A percentile compares a stretch with the other conserved stretches of the same genome.
Conservation (phyloP, 2,329 filamentous ascomycete species). For the Metarhizium humberi region DNA sequence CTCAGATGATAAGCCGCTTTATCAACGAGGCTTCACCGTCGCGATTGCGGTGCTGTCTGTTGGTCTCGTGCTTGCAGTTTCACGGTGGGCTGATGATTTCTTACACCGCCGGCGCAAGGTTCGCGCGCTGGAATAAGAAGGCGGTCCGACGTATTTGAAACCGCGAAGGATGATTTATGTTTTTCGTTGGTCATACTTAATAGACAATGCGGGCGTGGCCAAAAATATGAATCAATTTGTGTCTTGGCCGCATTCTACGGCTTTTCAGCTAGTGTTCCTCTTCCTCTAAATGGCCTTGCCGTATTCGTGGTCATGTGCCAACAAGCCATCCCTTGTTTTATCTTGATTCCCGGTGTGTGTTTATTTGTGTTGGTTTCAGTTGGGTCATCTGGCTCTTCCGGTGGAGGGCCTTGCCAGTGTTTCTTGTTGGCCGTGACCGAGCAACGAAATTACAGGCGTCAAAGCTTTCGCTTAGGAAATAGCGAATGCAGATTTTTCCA, state of each 20-base stretch:
- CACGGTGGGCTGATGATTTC: not conserved
- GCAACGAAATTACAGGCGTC: not conserved
- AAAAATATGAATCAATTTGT: too few relatives aligned
- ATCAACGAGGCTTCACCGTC: slow-evolving; percentile 37
- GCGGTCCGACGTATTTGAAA: not conserved
- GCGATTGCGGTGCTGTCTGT: not conserved
- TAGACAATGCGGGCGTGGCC: too few relatives aligned
- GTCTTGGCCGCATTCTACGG: too few relatives aligned
- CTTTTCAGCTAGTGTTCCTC: too few relatives aligned
- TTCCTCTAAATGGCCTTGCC: too few relatives aligned
- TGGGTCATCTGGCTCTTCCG: too few relatives aligned
- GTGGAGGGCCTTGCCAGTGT: not conserved
- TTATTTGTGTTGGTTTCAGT: too few relatives aligned
- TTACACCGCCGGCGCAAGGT: not conserved
- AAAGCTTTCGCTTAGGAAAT: not conserved
- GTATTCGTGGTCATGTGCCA: too few relatives aligned
- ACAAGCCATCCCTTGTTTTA: too few relatives aligned
- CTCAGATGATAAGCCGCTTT: slow-evolving; percentile 38
- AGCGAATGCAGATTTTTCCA: not conserved
- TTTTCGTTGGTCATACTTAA: not conserved
- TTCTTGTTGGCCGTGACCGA: not conserved
- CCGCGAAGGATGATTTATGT: not conserved
- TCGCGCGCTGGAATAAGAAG: not conserved
- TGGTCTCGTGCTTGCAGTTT: not conserved
- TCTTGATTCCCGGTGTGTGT: too few relatives aligned